phyloP scores from a whole-genome alignment of 345 rosid species.

The Erysimum cheiranthoides region DNA sequence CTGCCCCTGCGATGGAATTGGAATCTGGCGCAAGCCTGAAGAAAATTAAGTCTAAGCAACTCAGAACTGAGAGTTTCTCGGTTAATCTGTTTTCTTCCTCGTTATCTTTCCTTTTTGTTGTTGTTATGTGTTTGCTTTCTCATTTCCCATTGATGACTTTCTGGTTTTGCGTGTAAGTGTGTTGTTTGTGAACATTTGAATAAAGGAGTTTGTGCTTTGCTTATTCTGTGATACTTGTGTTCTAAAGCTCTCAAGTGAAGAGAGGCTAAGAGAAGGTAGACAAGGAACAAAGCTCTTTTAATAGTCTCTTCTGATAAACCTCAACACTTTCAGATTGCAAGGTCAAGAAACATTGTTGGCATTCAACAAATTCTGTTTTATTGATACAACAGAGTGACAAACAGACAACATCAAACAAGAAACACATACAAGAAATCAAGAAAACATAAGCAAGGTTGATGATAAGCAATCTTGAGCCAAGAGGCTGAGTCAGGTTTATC shows the following conservation, averaged over 20 bases:
- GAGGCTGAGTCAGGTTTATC: neutral
- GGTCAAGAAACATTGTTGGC: neutral
- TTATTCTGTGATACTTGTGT: neutral
- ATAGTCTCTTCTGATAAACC: neutral
- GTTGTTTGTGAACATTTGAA: slow-evolving; percentile 32
- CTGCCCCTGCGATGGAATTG: slow-evolving; percentile 43
- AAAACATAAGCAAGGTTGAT: slow-evolving; percentile 8
- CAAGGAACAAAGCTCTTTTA: neutral
- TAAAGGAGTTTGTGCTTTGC: slow-evolving; percentile 32
- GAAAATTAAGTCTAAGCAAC: neutral
- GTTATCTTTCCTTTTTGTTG: neutral
- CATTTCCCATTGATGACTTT: slow-evolving; percentile 24
- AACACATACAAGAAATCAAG: neutral
- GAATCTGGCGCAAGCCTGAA: slow-evolving; percentile 37
- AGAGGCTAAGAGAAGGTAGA: neutral
- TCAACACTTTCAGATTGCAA: neutral
- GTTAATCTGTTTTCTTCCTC: neutral
- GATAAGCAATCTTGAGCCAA: neutral
- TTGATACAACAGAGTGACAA: slow-evolving; percentile 20
- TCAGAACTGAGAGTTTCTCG: slow-evolving; percentile 1
- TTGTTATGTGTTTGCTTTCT: slow-evolving; percentile 24
- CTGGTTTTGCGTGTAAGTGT: slow-evolving; percentile 30
- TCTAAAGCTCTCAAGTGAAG: neutral
- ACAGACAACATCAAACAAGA: slow-evolving; percentile 6
- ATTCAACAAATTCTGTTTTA: slow-evolving; percentile 26